phyloP scores from a whole-genome alignment of 2,329 filamentous ascomycete species.

The Albifimbria verrucaria region DNA sequence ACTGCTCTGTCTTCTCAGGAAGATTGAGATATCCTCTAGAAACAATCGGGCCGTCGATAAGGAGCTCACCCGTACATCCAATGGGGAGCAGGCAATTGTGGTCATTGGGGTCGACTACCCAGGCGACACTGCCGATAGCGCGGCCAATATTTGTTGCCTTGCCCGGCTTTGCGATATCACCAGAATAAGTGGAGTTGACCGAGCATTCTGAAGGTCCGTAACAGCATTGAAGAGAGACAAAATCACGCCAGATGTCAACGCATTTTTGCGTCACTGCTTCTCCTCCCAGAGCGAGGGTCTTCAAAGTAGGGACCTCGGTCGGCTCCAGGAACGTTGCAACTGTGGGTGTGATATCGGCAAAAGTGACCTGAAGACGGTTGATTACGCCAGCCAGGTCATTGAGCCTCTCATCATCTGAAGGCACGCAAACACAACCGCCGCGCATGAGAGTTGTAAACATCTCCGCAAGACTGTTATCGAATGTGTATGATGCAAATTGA shows the following conservation, averaged over 20 bases:
- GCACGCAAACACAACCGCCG: constrained; percentile 5
- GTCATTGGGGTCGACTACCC: constrained; percentile 24
- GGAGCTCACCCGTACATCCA: constrained; percentile 27
- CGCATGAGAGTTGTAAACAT: constrained; percentile 10
- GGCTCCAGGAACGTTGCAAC: constrained; percentile 10
- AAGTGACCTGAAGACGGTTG: constrained; percentile 9
- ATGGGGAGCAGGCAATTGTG: constrained; percentile 20
- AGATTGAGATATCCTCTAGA: constrained; percentile 47
- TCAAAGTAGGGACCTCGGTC: constrained; percentile 4
- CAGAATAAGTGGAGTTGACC: constrained; percentile 6
- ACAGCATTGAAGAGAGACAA: constrained; percentile 4
- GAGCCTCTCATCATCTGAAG: constrained; percentile 10
- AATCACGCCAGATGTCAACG: constrained; percentile 6
- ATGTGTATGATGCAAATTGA: constrained; percentile 13
- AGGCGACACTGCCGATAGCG: constrained; percentile 10
- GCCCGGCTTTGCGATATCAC: constrained; percentile 4
- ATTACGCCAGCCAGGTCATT: constrained; percentile 13
- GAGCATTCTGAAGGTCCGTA: constrained; percentile 10
- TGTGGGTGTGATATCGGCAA: constrained; percentile 11
- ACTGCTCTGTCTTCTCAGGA: constrained; percentile 37
- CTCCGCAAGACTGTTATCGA: constrained; percentile 12
- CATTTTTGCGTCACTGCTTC: constrained; percentile 8
- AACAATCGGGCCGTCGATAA: constrained; percentile 39
- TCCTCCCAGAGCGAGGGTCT: constrained; percentile 7
- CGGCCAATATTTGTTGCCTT: constrained; percentile 7